Evolutionary conservation across 306 rosid species (phyloP).

Genomic region (Quercus variabilis): DNA sequence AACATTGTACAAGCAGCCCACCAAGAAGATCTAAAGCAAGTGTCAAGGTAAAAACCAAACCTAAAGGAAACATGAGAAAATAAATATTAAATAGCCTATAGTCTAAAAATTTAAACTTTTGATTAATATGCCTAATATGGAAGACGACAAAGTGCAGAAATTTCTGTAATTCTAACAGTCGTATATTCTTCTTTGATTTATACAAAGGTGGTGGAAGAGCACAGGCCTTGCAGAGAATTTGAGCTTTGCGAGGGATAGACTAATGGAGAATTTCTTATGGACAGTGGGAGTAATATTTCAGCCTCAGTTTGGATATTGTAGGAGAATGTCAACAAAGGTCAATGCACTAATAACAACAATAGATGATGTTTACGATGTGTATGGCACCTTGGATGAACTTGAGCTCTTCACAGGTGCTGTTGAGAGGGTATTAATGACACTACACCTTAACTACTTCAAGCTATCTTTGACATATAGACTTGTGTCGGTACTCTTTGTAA

Average conservation of each 20-base stretch:
- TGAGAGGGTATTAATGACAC: conserved; percentile 2
- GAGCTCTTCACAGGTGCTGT: conserved; percentile 15
- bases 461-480: no score
- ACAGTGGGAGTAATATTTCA: conserved; percentile 10
- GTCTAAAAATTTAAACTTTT: no score
- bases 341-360: neutral
- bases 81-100: no score
- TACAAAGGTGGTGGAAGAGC: conserved; percentile 28
- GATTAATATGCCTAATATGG: no score
- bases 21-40: conserved; percentile 7
- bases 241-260: conserved; percentile 15
- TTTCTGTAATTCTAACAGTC: no score
- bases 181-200: neutral
- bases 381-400: conserved; percentile 17
- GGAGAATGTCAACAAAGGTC: neutral
- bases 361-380: conserved; percentile 16
- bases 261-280: conserved; percentile 14
- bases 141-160: no score
- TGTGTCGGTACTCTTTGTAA: no score
- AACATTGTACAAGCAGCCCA: conserved; percentile 10
- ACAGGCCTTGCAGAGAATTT: neutral
- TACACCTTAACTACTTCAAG: no score
- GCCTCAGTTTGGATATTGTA: neutral
- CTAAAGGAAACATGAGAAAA: no score
- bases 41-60: no score